Evolutionary conservation across 2,329 filamentous ascomycete species (phyloP), one percentile per base, ranked within the genome.

Genomic region (Fusarium sp.): DNA sequence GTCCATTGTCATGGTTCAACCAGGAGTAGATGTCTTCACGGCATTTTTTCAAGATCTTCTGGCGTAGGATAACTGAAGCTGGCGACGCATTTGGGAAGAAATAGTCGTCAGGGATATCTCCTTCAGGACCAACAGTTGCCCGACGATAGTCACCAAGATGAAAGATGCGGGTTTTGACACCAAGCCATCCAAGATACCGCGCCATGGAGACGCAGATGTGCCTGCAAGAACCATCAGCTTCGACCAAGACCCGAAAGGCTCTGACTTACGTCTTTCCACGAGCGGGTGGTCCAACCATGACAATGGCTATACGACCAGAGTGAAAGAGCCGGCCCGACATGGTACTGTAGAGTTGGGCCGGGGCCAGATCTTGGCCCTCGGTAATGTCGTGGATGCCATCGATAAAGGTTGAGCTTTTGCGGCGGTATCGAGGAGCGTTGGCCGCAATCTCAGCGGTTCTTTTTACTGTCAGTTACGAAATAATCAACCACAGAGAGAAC

Each of bases 11-110:
- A 76, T 98, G 93, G 79, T 98, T 97, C 51, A 99, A 86, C 87
- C 98, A 99, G 64, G 93, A 92, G 80, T 98, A 98, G 66, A 99
- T 98, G 79, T 99, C 96, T 80, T 98, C 95, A 67, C 96, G 92
- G 77, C 96, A 99, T 81, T 97, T 97, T 84, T 98, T 98, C 22
- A 99, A 87, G 62, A 99, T 99, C 86, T 98, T 98, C 82, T 98
- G 96, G 36, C 96, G 92, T 58, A 99, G 86, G 74, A 98, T 91
- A n/a, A 98, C 93, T 2, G 96, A 97, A 14, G 93, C 90, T 5
- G 96, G 94, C 29, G 95, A 96, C 31, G 97, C 96, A 80, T 98
- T 95, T 29, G 97, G 93, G 81, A 96, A 98, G 85, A 99, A 99
- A 83, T 99, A 99, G 81, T 99, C 96, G 72, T 98, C 94, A 1